A percentile compares a stretch with the other conserved stretches of the same genome.
Conservation (phyloP, 345 rosid genomes). For the Gossypium longicalyx region DNA sequence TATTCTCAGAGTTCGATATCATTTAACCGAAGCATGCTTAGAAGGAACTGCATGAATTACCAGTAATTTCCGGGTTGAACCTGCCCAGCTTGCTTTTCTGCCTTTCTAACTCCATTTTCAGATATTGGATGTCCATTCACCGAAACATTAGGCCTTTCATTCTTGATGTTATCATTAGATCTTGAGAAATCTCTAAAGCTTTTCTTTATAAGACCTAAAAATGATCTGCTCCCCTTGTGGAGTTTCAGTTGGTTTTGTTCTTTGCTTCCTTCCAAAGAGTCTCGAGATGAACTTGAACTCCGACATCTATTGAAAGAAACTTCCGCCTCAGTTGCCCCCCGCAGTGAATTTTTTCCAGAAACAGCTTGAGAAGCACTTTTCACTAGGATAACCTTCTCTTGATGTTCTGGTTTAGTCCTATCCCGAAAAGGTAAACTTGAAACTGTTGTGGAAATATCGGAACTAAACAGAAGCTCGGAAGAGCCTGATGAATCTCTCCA, state of each 20-base stretch:
- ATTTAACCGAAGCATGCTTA: conserved; percentile 8
- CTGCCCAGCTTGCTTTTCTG: conserved; percentile 80
- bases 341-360: conserved; percentile 50
- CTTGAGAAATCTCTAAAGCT: conserved; percentile 69
- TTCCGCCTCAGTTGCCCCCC: conserved; percentile 53
- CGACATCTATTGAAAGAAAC: conserved; percentile 55
- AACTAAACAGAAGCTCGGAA: conserved; percentile 25
- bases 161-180: conserved; percentile 47
- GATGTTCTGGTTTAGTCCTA: conserved; percentile 58
- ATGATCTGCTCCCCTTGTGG: conserved; percentile 47
- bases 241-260: conserved; percentile 42
- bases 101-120: conserved; percentile 52
- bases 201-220: conserved; percentile 58
- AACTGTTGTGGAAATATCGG: conserved; percentile 33
- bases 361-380: conserved; percentile 47
- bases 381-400: conserved; percentile 44
- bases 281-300: conserved; percentile 54
- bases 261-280: conserved; percentile 47
- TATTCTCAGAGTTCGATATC: background rate
- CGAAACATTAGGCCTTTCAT: conserved; percentile 43
- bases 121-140: conserved; percentile 58
- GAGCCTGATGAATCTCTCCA: conserved; percentile 20
- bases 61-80: conserved; percentile 78
- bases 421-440: conserved; percentile 51
- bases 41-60: conserved; percentile 27